phyloP scores from a whole-genome alignment of 768 basidiomycete species.

The Phylloporus arenicola region DNA sequence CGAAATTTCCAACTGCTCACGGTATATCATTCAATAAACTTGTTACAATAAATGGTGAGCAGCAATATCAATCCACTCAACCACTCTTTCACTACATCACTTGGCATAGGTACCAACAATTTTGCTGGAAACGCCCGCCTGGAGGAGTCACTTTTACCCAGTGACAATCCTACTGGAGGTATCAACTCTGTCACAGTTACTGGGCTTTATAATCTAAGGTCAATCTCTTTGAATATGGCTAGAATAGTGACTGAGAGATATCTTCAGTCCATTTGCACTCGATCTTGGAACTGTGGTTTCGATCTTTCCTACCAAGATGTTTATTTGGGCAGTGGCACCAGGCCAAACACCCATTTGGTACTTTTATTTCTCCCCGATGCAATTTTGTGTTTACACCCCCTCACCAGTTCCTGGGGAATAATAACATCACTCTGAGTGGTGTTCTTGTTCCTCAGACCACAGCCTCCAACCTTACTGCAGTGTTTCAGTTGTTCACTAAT shows the following conservation, averaged over 20 bases:
- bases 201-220: slow-evolving; percentile 55
- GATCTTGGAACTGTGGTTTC: slow-evolving; percentile 62
- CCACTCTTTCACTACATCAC: neutral
- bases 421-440: slow-evolving; percentile 56
- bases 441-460: slow-evolving; percentile 49
- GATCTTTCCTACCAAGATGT: slow-evolving; percentile 54
- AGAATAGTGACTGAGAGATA: neutral
- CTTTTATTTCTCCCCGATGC: neutral
- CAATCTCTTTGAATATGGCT: neutral
- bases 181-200: slow-evolving; percentile 61
- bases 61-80: neutral
- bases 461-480: slow-evolving; percentile 38
- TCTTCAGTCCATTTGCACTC: slow-evolving; percentile 57
- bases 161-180: slow-evolving; percentile 61
- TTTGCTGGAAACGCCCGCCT: slow-evolving; percentile 54
- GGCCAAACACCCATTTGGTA: slow-evolving; percentile 49
- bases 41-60: slow-evolving; percentile 49
- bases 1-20: slow-evolving; percentile 62
- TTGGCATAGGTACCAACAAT: slow-evolving; percentile 52
- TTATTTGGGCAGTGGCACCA: slow-evolving; percentile 51
- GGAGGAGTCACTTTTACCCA: slow-evolving; percentile 57
- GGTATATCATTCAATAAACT: slow-evolving; percentile 61
- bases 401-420: slow-evolving; percentile 45
- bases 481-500: slow-evolving; percentile 63
- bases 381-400: slow-evolving; percentile 1